Percentiles rank a stretch among this genome's conserved stretches.
Evolutionary conservation across 495 filamentous ascomycete genomes (phyloP).

Genomic region (Glarea lozoyensis): DNA sequence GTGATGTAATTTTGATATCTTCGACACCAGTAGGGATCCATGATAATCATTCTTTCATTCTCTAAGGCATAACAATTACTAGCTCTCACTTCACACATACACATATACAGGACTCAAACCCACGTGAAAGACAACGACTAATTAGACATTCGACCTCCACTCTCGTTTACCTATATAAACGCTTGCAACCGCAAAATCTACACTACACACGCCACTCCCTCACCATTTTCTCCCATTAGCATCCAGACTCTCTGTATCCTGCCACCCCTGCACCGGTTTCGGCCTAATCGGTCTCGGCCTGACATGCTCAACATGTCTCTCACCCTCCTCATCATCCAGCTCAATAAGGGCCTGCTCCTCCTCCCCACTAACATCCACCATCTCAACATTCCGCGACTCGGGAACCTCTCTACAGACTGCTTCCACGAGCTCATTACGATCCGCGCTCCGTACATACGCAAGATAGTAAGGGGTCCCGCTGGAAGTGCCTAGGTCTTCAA

Average conservation of each 20-base stretch:
- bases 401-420: conserved; percentile 20
- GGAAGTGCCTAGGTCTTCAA: conserved; percentile 45
- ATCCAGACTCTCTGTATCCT: not conserved
- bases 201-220: no score
- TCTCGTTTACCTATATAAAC: no score
- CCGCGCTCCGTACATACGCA: conserved; percentile 64
- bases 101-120: no score
- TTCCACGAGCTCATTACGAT: conserved; percentile 53
- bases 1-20: no score
- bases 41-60: no score
- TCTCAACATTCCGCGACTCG: conserved; percentile 4
- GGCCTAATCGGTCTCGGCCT: conserved; percentile 12
- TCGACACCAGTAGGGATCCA: no score
- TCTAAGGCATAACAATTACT: no score
- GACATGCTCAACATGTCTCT: conserved; percentile 13
- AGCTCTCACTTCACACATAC: no score
- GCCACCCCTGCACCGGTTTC: conserved; percentile 4
- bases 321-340: not conserved
- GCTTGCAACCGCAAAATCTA: no score
- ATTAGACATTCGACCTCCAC: no score
- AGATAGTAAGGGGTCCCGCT: conserved; percentile 80
- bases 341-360: conserved; percentile 1
- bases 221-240: conserved; percentile 8
- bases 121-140: no score
- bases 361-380: not conserved